Base-by-base conservation (phyloP, 2,329 filamentous ascomycete genomes). In the Incumbomyces delicatus region DNA sequence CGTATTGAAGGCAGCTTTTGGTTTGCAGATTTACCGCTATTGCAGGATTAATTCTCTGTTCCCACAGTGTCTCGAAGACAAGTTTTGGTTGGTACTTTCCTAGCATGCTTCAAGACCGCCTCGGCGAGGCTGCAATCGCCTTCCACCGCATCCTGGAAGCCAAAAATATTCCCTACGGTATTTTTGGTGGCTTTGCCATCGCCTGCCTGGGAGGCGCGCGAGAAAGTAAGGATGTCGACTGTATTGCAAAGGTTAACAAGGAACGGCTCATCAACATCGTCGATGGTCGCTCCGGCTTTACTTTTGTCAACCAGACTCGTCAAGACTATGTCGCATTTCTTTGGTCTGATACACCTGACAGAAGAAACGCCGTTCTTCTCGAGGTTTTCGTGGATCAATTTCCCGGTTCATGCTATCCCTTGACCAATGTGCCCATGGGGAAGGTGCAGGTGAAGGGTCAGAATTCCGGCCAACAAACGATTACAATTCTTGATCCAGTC, bases 401-500 rank as follows among this genome's bases (percentile, higher is more conserved):
- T 50, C 45, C 50, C 5, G 46, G 50, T 42, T 31, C 20, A 44
- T 50, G 39, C 39, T 49, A 34, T 49, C 43, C n/a, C 47, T 37
- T 2, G 47, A 44, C 5, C 39, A 43, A 4, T 31, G 17, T 41
- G 39, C 39, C 17, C 38, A 29, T 30, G 39, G 27, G 36, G 39
- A 46, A 18, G 36, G 34, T 22, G 47, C 47, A 20, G 35, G 43
- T 53, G 13, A 39, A 44, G 22, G 51, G 50, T 20, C 49, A 52
- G 36, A 39, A 30, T 11, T 38, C 41, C 33, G 47, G 46, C 22
- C 38, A 39, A 14, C 49, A 47, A 39, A 47, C 50, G 14, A 53
- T 52, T 31, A 53, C 55, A 16, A 34, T 57, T 46, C 44, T 59
- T 29, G 55, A 57, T 38, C 52, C 55, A 30, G 50, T 57, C 39